A percentile compares a stretch with the other conserved stretches of the same genome.
Conservation (phyloP, 176 grass and related monocot species). For the Elaeis guineensis region DNA sequence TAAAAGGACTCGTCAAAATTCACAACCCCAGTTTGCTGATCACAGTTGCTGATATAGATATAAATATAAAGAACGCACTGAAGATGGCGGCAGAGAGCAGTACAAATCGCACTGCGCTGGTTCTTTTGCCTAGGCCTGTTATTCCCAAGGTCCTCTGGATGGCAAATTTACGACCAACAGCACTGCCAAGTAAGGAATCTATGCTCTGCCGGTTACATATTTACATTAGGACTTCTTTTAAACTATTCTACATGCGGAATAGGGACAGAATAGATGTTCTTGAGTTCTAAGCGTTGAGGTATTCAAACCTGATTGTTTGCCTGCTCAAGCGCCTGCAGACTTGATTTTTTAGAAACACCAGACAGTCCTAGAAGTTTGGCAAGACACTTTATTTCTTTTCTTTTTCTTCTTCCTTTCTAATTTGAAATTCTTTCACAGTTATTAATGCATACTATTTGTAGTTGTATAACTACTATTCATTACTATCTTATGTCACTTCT, state of each 20-base stretch:
- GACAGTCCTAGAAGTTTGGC: too few species aligned
- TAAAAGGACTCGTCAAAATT: conserved; percentile 65
- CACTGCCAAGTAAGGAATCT: conserved; percentile 52
- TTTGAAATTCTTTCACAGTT: background rate
- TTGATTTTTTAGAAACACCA: too few species aligned
- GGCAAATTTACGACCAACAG: conserved; percentile 51
- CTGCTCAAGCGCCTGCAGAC: too few species aligned
- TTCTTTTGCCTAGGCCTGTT: conserved; percentile 48
- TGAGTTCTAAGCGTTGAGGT: too few species aligned
- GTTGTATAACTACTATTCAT: too few species aligned
- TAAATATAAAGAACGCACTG: conserved; percentile 69
- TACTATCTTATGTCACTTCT: too few species aligned
- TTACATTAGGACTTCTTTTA: too few species aligned
- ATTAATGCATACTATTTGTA: too few species aligned
- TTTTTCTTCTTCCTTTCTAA: background rate
- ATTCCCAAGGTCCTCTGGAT: conserved; percentile 90
- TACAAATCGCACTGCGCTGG: conserved; percentile 53
- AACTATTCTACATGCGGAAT: too few species aligned
- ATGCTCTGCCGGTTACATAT: too few species aligned
- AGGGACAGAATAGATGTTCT: too few species aligned
- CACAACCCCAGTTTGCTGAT: conserved; percentile 79
- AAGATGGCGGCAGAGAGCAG: conserved; percentile 51
- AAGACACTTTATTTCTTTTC: background rate
- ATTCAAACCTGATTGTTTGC: too few species aligned
- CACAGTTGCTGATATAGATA: conserved; percentile 33